Percentiles rank a stretch among this genome's conserved stretches.
Conservation (phyloP, 164 flowering plant species). For the Piper longum region DNA sequence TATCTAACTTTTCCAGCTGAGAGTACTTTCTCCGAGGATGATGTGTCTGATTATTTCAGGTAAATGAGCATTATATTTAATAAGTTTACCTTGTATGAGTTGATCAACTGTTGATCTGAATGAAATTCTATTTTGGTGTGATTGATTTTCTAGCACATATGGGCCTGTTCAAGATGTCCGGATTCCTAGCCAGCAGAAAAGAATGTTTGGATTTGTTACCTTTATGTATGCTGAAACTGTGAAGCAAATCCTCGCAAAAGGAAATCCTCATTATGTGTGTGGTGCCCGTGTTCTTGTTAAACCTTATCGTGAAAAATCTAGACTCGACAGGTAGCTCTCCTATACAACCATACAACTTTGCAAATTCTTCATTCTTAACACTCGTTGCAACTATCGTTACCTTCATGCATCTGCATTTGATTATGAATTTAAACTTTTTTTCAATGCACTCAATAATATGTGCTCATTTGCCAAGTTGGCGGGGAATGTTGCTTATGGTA, state of each 20-base stretch:
- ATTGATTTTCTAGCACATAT: constrained; percentile 28
- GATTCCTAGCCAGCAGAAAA: constrained; percentile 80
- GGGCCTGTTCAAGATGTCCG: constrained; percentile 96
- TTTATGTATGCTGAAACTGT: constrained; percentile 66
- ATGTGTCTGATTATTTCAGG: constrained; percentile 77
- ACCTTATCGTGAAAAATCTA: constrained; percentile 80
- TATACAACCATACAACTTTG: background rate
- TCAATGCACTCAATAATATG: too few species aligned
- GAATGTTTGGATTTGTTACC: constrained; percentile 94
- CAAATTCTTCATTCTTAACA: too few species aligned
- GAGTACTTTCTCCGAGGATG: constrained; percentile 79
- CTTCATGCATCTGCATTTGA: too few species aligned
- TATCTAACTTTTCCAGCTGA: constrained; percentile 93
- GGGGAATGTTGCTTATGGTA: too few species aligned
- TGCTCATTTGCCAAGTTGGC: too few species aligned
- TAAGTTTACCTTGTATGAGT: too few species aligned
- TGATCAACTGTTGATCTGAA: background rate
- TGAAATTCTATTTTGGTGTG: background rate
- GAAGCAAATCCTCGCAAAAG: constrained; percentile 43
- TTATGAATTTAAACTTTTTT: too few species aligned
- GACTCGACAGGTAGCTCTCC: constrained; percentile 45
- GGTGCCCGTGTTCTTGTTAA: constrained; percentile 94
- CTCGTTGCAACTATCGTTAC: too few species aligned
- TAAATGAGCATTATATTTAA: constrained; percentile 8
- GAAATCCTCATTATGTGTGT: constrained; percentile 79